These are phyloP conservation scores for Ogataea allantospora DNA, from an alignment of 805 yeast species.

Conservation along the genomic window DNA sequence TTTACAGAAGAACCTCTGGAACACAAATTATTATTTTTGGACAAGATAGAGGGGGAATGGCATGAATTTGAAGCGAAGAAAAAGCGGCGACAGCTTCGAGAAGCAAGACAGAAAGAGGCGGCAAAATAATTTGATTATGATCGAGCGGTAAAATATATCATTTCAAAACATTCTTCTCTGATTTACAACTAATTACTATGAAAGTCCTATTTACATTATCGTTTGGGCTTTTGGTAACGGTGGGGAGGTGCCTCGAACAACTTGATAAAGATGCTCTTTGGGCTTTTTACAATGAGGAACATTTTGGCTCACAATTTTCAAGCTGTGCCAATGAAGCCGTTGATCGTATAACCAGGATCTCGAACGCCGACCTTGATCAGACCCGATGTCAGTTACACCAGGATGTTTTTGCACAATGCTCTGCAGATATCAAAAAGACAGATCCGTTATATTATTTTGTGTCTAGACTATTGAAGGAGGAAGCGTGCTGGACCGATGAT, in stretches of 20 bases:
- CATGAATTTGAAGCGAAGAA: slow-evolving; percentile 95
- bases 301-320: slow-evolving; percentile 16
- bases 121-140: slow-evolving; percentile 6
- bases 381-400: slow-evolving; percentile 12
- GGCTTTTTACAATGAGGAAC: slow-evolving; percentile 13
- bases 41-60: slow-evolving; percentile 79
- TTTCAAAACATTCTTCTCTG: too few species aligned
- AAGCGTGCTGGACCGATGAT: slow-evolving; percentile 11
- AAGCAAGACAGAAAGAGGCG: slow-evolving; percentile 21
- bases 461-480: slow-evolving; percentile 12
- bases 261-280: slow-evolving; percentile 5
- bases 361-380: not conserved
- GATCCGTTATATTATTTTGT: slow-evolving; percentile 14
- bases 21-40: slow-evolving; percentile 54
- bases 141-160: slow-evolving; percentile 5
- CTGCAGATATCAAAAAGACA: slow-evolving; percentile 3
- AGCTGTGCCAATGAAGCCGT: slow-evolving; percentile 14
- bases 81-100: slow-evolving; percentile 47
- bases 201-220: not conserved
- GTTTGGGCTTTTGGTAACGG: not conserved
- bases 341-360: not conserved
- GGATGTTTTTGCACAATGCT: slow-evolving; percentile 17
- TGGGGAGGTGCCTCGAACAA: not conserved
- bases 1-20: slow-evolving; percentile 69
- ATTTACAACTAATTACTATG: too few species aligned